Base-by-base conservation (phyloP, 1,284 basidiomycete species). In the Ceraceosorus bombacis region DNA sequence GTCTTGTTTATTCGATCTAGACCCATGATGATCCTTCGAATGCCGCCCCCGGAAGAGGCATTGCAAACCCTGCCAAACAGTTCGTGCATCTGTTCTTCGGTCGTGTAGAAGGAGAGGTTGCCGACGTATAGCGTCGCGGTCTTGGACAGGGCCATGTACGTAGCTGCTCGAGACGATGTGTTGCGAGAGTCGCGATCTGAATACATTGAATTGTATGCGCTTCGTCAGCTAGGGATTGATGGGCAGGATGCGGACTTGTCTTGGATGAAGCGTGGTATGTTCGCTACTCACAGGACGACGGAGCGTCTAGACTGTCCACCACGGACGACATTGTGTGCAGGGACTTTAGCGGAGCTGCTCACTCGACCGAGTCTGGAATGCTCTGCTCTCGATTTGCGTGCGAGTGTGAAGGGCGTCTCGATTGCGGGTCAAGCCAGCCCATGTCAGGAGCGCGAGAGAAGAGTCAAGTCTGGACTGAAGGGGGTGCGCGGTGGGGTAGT, bases 21-120 rank as follows among this genome's bases (percentile, higher is more conserved):
- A 37, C 95, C 95, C 95, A 99, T 98, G 73, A 99, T 98, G 69
- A 99, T 95, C 66, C 94, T 86, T 78, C 97, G 97, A 69, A 99
- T 92, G 40, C 92, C 92, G 43, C 92, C 92, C 49, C 92, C 92
- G 64, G 91, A 87, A 68, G 90, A 88, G 1, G 89, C 85, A 67
- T 84, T 87, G 49, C 91, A 85, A 70, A 92, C 95, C 81, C 90
- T 90, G 60, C 87, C 86, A 80, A 98, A 99, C 55, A 98, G 81
- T 79, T 98, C 94, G 81, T 97, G 97, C 80, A 99, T 97, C 80
- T 99, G 95, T 77, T 97, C 93, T 81, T 99, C 95, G 54, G 94
- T 97, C 8, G 93, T 97, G 81, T 89, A 71, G 66, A 74, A 74
- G 9, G 67, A 71, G 5, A 74, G 65, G 51, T 74, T 74, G 57